Evolutionary conservation across 345 rosid genomes (phyloP), one percentile per base, ranked within the genome.

Genomic region (Crucihimalaya himalaica): DNA sequence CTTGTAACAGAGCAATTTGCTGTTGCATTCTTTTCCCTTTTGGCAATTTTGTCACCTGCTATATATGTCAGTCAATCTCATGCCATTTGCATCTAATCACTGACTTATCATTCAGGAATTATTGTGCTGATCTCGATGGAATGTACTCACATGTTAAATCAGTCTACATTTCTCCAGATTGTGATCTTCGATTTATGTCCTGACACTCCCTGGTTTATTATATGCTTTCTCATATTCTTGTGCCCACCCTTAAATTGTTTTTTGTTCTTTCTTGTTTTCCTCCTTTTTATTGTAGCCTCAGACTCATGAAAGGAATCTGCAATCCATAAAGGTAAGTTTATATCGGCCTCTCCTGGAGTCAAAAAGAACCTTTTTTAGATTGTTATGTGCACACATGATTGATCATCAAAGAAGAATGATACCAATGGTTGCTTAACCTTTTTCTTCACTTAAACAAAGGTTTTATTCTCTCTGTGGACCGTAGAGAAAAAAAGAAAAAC

Each of bases 381-480:
- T 77, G 57, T 37, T 57, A 29, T 62, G 69, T 31, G 52, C 16
- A 74, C 45, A 54, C 53, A 45, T 68, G 74, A 75, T 48, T 74
- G 39, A 81, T 75, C 79, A 74, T 66, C 83, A 48, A 65, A 74
- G 61, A 62, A 68, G 74, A 70, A 78, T 73, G 68, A 71, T 71
- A 70, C 82, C 81, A 57, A 81, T 81, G 81, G 70, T 60, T 71
- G 50, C 70, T 61, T 76, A 74, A 28, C 59, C 45, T 68, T 61
- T 72, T 47, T 61, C 19, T 58, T 75, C 81, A 42, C 64, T 46
- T 59, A 57, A 69, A 71, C 51, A 19, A 61, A 56, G 19, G 46
- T 73, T 68, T 55, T 68, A 39, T 68, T 54, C 42, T 37, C 29
- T 68, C 39, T 75, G 45, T 70, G 79, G 79, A 66, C 73, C 79